Evolutionary conservation across 495 filamentous ascomycete species (phyloP).

Genomic region (Penicillium bovifimosum): DNA sequence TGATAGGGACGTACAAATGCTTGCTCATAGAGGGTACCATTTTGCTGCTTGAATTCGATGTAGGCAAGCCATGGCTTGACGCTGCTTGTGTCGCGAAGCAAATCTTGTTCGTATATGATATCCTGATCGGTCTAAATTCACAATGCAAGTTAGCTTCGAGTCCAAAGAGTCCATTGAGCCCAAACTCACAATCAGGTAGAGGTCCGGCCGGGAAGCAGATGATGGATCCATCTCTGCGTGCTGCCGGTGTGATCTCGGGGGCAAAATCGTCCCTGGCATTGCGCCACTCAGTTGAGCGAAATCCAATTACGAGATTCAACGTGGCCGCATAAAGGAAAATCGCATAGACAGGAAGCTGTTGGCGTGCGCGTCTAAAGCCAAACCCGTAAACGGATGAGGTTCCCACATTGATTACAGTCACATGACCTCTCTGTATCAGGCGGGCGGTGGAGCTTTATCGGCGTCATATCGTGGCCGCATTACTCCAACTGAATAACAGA

Average conservation of each 20-base stretch:
- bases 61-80: constrained; percentile 96
- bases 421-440: constrained; percentile 27
- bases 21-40: constrained; percentile 83
- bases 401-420: constrained; percentile 15
- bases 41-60: constrained; percentile 82
- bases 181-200: constrained; percentile 71
- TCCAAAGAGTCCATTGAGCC: constrained; percentile 6
- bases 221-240: constrained; percentile 45
- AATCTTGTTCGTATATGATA: constrained; percentile 92
- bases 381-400: constrained; percentile 26
- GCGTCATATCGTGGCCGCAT: constrained; percentile 31
- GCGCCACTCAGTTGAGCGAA: constrained; percentile 41
- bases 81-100: constrained; percentile 76
- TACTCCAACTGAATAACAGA: constrained; percentile 12
- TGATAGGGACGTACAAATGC: constrained; percentile 60
- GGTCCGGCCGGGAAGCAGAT: constrained; percentile 49
- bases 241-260: constrained; percentile 49
- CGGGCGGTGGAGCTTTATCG: constrained; percentile 29
- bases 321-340: constrained; percentile 22
- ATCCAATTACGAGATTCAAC: constrained; percentile 36
- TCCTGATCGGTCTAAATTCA: constrained; percentile 69
- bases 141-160: constrained; percentile 10
- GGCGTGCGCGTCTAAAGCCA: constrained; percentile 25
- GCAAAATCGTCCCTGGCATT: constrained; percentile 61
- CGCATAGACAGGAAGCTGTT: constrained; percentile 25